Evolutionary conservation across 2,329 filamentous ascomycete genomes (phyloP).

Genomic region (Sclerotinia minor): DNA sequence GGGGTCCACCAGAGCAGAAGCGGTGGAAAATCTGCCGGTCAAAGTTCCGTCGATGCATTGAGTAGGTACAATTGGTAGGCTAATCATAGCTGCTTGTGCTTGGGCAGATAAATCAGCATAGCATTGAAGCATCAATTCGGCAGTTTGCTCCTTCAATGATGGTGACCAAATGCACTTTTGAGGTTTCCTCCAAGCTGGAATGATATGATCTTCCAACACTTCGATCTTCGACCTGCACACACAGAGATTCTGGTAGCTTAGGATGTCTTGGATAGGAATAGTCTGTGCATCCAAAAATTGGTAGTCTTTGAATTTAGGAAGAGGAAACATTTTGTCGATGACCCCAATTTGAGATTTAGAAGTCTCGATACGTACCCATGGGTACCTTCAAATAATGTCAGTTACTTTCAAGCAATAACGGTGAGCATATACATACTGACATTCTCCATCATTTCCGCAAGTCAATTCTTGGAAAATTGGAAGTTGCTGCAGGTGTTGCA

Average conservation of each 20-base stretch:
- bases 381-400: background rate
- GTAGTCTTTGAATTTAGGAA: conserved; percentile 28
- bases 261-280: conserved; percentile 18
- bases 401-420: background rate
- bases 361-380: conserved; percentile 28
- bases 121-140: conserved; percentile 28
- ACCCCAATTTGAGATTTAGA: conserved; percentile 28
- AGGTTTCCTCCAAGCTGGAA: conserved; percentile 32
- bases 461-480: conserved; percentile 14
- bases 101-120: conserved; percentile 26
- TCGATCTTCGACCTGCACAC: conserved; percentile 22
- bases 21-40: conserved; percentile 29
- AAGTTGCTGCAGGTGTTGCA: background rate
- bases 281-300: conserved; percentile 30
- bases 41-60: conserved; percentile 24
- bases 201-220: conserved; percentile 30
- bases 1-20: conserved; percentile 34
- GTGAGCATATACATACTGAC: background rate
- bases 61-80: conserved; percentile 33
- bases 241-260: conserved; percentile 25
- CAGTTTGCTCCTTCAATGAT: conserved; percentile 29
- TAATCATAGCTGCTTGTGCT: conserved; percentile 26
- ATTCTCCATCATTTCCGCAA: background rate
- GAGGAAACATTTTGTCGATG: conserved; percentile 23
- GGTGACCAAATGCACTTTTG: conserved; percentile 21